Base-by-base conservation (phyloP, 352 stramenopile genomes). In the Globisporangium acanthophoron region DNA sequence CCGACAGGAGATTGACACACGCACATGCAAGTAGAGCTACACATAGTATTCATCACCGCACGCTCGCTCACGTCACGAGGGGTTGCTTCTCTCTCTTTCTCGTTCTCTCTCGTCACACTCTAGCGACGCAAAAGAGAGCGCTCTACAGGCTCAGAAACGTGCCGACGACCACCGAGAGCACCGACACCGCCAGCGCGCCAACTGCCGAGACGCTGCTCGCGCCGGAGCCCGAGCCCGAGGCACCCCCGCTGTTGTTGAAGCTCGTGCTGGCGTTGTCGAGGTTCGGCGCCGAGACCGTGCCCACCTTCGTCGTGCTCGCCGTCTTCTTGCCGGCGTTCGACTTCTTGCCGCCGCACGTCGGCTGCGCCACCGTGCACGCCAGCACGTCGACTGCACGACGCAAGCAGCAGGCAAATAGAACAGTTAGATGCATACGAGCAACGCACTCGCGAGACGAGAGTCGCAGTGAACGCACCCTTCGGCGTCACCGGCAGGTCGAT, bases 251-350 rank as follows among this genome's bases (percentile, higher is more conserved):
- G 53, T 61, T 61, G 58, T 63, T 58, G 43, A 57, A 63, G 40
- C 35, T 49, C 20, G 24, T 58, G 29, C 27, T 29, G 4, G 16
- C 20, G 50, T 24, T 40, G 51, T 58, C 50, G 41, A 52, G 44
- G 58, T 63, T 49, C 41, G 58, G 29, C 16, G 58, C 58, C 51
- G 52, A 54, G 40, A 63, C 58, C 31, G 40, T 63, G 9, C 58
- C 58, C 0, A 54, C 58, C 5, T 59, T 44, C 5, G 64, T 69
- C 16, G 44, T 70, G 11, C 52, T 55, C 11, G 48, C 43, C 0
- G 53, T 54, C 50, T 88, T 81, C 47, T 72, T 60, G 54, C 73
- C 76, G 0, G 59, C 29, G 58, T 93, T 93, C 37, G 80, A 78
- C 52, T 76, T 73, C 39, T 62, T 70, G 37, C 74, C 71, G 5